A percentile compares a stretch with the other conserved stretches of the same genome.
Conservation (phyloP, 495 filamentous ascomycete species). For the Penicillium desertorum region DNA sequence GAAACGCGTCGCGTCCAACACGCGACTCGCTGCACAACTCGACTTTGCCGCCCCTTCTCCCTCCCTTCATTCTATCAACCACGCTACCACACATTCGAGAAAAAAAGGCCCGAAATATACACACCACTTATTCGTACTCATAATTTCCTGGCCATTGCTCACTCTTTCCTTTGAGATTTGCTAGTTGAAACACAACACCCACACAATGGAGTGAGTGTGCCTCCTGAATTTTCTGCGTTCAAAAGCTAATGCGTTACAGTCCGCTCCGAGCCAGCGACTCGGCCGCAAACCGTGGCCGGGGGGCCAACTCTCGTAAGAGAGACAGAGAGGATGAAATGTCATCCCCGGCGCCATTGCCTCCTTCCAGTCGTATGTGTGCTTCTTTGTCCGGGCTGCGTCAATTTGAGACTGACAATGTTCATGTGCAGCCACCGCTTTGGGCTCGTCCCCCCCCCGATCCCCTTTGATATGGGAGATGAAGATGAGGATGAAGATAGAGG, state of each 20-base stretch:
- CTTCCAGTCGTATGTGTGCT: conserved; percentile 64
- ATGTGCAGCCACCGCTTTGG: conserved; percentile 27
- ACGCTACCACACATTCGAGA: conserved; percentile 12
- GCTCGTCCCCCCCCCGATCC: conserved; percentile 53
- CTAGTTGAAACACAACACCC: conserved; percentile 15
- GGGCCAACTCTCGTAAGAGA: conserved; percentile 71
- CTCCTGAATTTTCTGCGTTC: conserved; percentile 10
- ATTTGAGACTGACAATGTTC: conserved; percentile 25
- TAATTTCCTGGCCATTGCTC: not conserved
- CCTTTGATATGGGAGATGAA: conserved; percentile 61
- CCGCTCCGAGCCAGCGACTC: conserved; percentile 81
- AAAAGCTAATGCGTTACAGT: conserved; percentile 43
- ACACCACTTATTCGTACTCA: not conserved
- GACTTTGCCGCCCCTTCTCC: conserved; percentile 23
- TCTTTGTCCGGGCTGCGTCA: conserved; percentile 26
- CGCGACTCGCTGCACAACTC: conserved; percentile 30
- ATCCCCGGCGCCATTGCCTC: conserved; percentile 61
- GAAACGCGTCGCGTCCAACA: conserved; percentile 34
- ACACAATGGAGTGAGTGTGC: conserved; percentile 43
- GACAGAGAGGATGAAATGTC: conserved; percentile 74
- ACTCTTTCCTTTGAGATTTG: not conserved
- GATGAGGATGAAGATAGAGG: conserved; percentile 75
- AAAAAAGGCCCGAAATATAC: conserved; percentile 16
- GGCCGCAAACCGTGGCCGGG: conserved; percentile 78
- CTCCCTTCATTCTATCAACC: conserved; percentile 21